Percentiles rank a stretch among this genome's conserved stretches.
phyloP scores from a whole-genome alignment of 768 basidiomycete genomes.

The Fistulinella prunicolor region DNA sequence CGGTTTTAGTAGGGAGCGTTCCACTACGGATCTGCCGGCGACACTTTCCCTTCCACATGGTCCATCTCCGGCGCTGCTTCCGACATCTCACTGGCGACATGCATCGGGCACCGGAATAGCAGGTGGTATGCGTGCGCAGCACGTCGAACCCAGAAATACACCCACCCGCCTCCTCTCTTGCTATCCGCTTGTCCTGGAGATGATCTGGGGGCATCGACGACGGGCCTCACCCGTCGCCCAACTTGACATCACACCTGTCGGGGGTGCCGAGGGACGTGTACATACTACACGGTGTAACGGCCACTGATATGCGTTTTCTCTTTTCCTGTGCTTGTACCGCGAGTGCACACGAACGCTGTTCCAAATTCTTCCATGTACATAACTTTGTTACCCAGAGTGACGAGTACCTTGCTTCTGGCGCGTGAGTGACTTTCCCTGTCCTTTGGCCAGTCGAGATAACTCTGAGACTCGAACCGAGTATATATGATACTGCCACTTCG shows the following conservation, averaged over 20 bases:
- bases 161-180: conserved; percentile 61
- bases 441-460: conserved; percentile 61
- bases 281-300: too few species aligned
- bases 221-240: conserved; percentile 82
- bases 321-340: conserved; percentile 78
- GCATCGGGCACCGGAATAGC: too few species aligned
- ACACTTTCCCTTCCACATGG: too few species aligned
- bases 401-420: not conserved
- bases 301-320: conserved; percentile 44
- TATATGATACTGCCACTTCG: conserved; percentile 58
- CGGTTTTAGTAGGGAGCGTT: too few species aligned
- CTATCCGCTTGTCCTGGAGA: conserved; percentile 74
- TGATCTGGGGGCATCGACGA: conserved; percentile 70
- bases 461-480: conserved; percentile 57
- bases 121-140: conserved; percentile 7
- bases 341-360: conserved; percentile 67
- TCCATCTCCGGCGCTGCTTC: too few species aligned
- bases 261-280: too few species aligned
- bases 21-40: too few species aligned
- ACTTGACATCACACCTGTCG: too few species aligned
- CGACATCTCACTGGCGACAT: too few species aligned
- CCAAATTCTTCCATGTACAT: conserved; percentile 31
- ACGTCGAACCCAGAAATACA: conserved; percentile 49
- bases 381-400: too few species aligned
- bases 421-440: conserved; percentile 17